A percentile compares a stretch with the other conserved stretches of the same genome.
Evolutionary conservation across 176 grass and related monocot species (phyloP).

Genomic region (Microstegium vimineum): DNA sequence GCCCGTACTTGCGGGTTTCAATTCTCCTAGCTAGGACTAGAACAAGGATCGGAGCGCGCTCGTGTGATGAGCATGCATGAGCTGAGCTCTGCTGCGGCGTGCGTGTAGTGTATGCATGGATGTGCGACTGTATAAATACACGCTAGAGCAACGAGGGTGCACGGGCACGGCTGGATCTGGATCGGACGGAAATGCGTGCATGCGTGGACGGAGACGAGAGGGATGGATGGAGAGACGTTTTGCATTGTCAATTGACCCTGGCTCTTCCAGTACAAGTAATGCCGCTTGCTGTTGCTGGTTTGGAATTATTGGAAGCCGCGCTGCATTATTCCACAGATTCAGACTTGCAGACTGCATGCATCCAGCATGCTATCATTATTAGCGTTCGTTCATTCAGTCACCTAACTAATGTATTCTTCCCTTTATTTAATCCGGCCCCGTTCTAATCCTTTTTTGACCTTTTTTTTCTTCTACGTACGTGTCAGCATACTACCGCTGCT

Average conservation of each 20-base stretch:
- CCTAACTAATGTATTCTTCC: neutral
- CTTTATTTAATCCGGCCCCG: no score
- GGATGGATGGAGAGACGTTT: neutral
- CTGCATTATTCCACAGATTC: neutral
- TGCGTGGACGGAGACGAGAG: neutral
- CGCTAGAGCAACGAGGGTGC: no score
- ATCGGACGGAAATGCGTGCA: neutral
- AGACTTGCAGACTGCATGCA: neutral
- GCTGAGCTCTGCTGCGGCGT: neutral
- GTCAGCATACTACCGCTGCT: neutral
- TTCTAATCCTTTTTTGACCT: neutral
- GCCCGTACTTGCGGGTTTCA: no score
- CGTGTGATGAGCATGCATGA: no score
- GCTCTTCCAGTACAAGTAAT: no score
- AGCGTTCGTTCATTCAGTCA: neutral
- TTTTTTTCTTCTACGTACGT: neutral
- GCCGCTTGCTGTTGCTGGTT: no score
- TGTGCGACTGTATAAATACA: neutral
- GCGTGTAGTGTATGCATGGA: neutral
- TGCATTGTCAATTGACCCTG: neutral
- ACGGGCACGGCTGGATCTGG: neutral
- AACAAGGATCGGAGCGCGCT: no score
- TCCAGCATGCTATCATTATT: neutral
- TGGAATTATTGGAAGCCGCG: neutral
- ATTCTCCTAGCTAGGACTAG: neutral